Base-by-base conservation (phyloP, 2,329 filamentous ascomycete species). In the Neophaeococcomyces aloes region DNA sequence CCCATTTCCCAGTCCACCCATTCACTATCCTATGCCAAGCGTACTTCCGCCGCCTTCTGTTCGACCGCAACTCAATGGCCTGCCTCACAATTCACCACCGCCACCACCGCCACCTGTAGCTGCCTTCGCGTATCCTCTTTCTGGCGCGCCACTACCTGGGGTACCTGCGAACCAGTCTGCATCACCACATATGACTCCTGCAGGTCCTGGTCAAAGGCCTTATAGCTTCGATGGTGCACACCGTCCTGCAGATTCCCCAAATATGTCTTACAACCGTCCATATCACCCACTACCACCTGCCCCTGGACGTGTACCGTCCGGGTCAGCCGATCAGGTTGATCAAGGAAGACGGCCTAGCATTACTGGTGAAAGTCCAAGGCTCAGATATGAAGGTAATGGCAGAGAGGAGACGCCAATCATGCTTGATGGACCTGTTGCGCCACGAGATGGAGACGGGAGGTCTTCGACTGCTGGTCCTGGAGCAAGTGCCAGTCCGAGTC, bases 401-500 rank as follows among this genome's bases (percentile, higher is more conserved):
- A 27, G 23, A 10, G 23, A 27, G 23, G 23, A 27, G 23, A 27
- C 23, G 23, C 23, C 23, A 27, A 27, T 27, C 5, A 10, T 27
- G 23, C 5, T 27, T 27, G 23, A 27, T 10, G 23, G 23, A 6
- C 23, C 23, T 27, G 10, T 27, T 10, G 23, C 23, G 23, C 23
- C 23, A 27, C 23, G 23, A 37, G 31, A n/a, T 18, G 25, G 34
- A 15, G 41, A 44, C 8, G 4, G 41, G 15, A 32, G 41, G 17
- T 37, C 34, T n/a, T 30, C 41, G 4, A 38, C 32, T 3, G 33
- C 34, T 31, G 53, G 50, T 40, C 75, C 74, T 39, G 81, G 81
- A n/a, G 83, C 83, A 3, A 87, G 83, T 56, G 81, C 83, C 13
- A 87, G 79, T 56, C 82, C 83, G 8, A 86, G 83, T 7, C 61